Evolutionary conservation across 2,329 filamentous ascomycete genomes (phyloP).

Genomic region (Hortaea werneckii): DNA sequence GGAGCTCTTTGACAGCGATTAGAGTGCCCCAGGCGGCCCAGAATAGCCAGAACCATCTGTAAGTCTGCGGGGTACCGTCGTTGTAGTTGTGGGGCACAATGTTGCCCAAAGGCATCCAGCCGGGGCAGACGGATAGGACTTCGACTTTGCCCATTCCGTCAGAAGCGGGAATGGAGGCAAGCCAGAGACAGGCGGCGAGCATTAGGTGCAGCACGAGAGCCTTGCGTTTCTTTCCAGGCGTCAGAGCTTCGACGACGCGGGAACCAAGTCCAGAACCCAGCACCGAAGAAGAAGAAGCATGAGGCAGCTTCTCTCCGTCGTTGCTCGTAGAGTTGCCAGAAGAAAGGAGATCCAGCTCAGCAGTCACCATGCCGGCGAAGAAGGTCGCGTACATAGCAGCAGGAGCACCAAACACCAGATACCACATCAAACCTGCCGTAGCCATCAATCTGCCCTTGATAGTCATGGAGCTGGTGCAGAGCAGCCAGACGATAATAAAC

Average conservation of each 20-base stretch:
- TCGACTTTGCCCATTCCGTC: slow-evolving; percentile 10
- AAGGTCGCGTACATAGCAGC: slow-evolving; percentile 54
- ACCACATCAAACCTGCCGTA: slow-evolving; percentile 9
- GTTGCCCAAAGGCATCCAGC: slow-evolving; percentile 13
- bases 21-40: slow-evolving; percentile 41
- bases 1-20: slow-evolving; percentile 13
- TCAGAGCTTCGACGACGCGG: slow-evolving; percentile 1
- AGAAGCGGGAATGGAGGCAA: slow-evolving; percentile 14
- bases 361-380: slow-evolving; percentile 49
- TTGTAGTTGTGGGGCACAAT: slow-evolving; percentile 15
- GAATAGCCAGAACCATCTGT: slow-evolving; percentile 38
- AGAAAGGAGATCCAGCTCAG: slow-evolving; percentile 48
- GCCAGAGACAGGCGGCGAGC: slow-evolving; percentile 13
- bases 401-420: slow-evolving; percentile 12
- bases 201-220: slow-evolving; percentile 9
- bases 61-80: slow-evolving; percentile 11
- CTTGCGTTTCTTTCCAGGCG: slow-evolving; percentile 11
- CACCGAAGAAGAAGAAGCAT: neutral
- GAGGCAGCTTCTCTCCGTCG: neutral
- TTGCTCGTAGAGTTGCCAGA: slow-evolving; percentile 1
- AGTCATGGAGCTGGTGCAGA: slow-evolving; percentile 36
- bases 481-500: slow-evolving; percentile 47
- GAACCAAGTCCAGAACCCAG: neutral
- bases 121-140: slow-evolving; percentile 12
- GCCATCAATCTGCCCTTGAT: slow-evolving; percentile 10